Evolutionary conservation across 2,329 filamentous ascomycete species (phyloP).

Genomic region (Eutypella sp.): DNA sequence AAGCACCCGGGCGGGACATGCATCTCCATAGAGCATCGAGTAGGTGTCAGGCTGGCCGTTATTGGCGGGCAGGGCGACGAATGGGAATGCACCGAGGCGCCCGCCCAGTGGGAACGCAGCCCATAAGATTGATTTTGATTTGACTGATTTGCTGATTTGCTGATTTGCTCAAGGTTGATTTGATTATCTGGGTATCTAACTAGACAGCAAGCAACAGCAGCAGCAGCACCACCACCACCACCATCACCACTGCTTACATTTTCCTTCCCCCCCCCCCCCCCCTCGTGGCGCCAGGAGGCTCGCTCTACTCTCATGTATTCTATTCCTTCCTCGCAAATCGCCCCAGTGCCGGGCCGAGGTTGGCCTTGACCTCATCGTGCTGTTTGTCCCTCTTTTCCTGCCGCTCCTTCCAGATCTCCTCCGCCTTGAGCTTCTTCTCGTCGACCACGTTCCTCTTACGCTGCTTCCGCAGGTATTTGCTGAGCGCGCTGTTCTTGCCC

Average conservation of each 20-base stretch:
- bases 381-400: conserved; percentile 62
- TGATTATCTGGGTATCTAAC: not conserved
- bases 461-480: conserved; percentile 88
- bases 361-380: conserved; percentile 58
- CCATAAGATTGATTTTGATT: no score
- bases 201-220: no score
- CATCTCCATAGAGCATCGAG: no score
- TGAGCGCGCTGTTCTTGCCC: conserved; percentile 83
- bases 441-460: conserved; percentile 91
- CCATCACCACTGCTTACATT: no score
- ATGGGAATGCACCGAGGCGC: no score
- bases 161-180: no score
- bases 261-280: not conserved
- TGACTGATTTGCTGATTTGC: no score
- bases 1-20: no score
- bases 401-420: conserved; percentile 73
- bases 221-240: no score
- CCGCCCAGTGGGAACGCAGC: no score
- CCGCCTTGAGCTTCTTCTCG: conserved; percentile 82
- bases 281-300: not conserved
- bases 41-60: no score
- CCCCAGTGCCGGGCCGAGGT: conserved; percentile 79
- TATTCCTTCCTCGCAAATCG: conserved; percentile 74
- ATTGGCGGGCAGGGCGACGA: no score
- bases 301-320: conserved; percentile 2